These are phyloP conservation scores for Sugiyamaella valdiviana DNA, from an alignment of 805 yeast species.

Conservation along the genomic window DNA sequence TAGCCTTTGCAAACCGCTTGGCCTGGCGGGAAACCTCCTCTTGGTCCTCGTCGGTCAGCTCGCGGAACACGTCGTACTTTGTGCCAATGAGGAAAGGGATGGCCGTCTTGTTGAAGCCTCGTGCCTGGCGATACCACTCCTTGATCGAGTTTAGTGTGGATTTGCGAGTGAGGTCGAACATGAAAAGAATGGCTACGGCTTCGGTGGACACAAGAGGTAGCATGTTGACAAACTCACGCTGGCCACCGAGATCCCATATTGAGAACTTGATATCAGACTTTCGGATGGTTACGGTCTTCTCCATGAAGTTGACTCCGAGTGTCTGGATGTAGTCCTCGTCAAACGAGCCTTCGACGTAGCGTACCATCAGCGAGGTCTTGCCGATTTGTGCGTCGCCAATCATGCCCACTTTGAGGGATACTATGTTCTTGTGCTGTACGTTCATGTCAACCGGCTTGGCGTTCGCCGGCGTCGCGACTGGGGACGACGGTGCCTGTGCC, in stretches of 20 bases:
- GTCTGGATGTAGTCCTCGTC: conserved; percentile 92
- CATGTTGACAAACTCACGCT: conserved; percentile 91
- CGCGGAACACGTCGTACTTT: conserved; percentile 81
- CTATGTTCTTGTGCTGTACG: conserved; percentile 25
- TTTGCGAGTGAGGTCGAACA: conserved; percentile 84
- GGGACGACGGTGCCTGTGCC: neutral
- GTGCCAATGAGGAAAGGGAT: conserved; percentile 91
- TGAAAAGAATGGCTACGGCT: conserved; percentile 83
- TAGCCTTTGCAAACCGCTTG: conserved; percentile 76
- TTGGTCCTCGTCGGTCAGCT: conserved; percentile 73
- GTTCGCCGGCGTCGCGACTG: conserved; percentile 3
- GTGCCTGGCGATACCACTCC: conserved; percentile 91
- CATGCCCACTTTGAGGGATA: conserved; percentile 71
- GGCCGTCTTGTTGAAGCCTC: conserved; percentile 85
- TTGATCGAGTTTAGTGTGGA: conserved; percentile 80
- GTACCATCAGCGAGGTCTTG: conserved; percentile 92
- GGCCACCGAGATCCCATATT: conserved; percentile 96
- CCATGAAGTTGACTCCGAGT: conserved; percentile 91
- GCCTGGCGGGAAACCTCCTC: conserved; percentile 77
- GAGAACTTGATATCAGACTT: conserved; percentile 85
- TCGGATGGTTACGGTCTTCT: conserved; percentile 74
- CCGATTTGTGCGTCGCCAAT: conserved; percentile 96
- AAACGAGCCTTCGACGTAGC: conserved; percentile 90
- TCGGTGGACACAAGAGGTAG: conserved; percentile 86
- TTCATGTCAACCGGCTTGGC: conserved; percentile 25